Percentiles rank a stretch among this genome's conserved stretches.
phyloP scores from a whole-genome alignment of 805 yeast genomes.

The Candida ponderosae region DNA sequence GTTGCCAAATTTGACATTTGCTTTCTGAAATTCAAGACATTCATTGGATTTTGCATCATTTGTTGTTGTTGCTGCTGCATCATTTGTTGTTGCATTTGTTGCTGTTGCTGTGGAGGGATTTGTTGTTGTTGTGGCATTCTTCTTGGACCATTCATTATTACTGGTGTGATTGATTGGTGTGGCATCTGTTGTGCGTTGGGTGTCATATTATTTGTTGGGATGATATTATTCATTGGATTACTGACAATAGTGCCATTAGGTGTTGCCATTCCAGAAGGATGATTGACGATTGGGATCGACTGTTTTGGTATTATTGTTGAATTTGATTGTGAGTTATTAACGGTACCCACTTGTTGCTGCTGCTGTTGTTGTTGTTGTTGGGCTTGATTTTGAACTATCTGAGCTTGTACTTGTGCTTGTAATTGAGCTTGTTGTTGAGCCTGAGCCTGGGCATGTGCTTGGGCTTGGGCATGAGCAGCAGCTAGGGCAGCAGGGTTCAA shows the following conservation, averaged over 20 bases:
- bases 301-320: too few relatives aligned
- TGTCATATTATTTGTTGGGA: conserved; percentile 3
- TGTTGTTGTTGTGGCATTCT: conserved; percentile 2
- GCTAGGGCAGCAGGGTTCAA: not conserved
- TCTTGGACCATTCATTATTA: too few relatives aligned
- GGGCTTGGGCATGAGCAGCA: not conserved
- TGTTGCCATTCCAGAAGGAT: too few relatives aligned
- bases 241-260: not conserved
- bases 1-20: conserved; percentile 43
- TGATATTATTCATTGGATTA: not conserved
- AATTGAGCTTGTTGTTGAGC: conserved; percentile 1
- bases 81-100: conserved; percentile 1
- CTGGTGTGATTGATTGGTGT: too few relatives aligned
- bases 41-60: conserved; percentile 3
- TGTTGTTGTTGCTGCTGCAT: not conserved
- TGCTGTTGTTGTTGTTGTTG: conserved; percentile 2
- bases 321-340: not conserved
- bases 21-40: conserved; percentile 23
- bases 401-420: conserved; percentile 3
- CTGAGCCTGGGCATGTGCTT: conserved; percentile 1
- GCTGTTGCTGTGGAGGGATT: conserved; percentile 1
- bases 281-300: too few relatives aligned
- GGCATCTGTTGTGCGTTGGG: conserved; percentile 6
- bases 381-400: conserved; percentile 1
- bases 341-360: not conserved